phyloP scores from a whole-genome alignment of 441 rosid species.

The Brassica balearica region DNA sequence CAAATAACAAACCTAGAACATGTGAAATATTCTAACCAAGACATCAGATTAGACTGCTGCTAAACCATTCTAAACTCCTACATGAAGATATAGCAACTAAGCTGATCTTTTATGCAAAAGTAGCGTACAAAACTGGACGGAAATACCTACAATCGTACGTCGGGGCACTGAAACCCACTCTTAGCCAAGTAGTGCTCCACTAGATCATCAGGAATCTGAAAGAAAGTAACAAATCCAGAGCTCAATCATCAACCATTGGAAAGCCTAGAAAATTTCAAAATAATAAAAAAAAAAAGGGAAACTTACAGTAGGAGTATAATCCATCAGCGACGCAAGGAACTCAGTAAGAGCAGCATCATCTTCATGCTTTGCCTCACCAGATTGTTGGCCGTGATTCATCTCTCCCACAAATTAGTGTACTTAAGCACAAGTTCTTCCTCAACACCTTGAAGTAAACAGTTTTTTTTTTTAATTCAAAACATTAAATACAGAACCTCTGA shows the following conservation, averaged over 20 bases:
- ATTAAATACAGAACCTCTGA: background rate
- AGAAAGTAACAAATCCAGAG: background rate
- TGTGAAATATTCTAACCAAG: background rate
- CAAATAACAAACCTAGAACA: conserved; percentile 13
- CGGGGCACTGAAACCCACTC: conserved; percentile 96
- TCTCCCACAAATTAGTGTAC: conserved; percentile 20
- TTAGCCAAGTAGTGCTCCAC: conserved; percentile 93
- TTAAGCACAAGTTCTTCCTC: background rate
- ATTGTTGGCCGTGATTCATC: conserved; percentile 61
- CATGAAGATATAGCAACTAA: background rate
- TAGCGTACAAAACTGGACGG: conserved; percentile 13
- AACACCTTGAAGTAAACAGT: background rate
- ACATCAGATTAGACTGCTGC: conserved; percentile 5
- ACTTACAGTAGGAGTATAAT: conserved; percentile 81
- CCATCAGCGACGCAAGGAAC: conserved; percentile 84
- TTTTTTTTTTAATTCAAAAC: background rate
- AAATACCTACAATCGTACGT: conserved; percentile 88
- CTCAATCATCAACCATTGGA: background rate
- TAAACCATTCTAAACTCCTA: conserved; percentile 9
- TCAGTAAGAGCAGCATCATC: conserved; percentile 86
- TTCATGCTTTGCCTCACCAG: conserved; percentile 71
- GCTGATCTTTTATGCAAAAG: background rate
- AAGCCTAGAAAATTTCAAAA: too few relatives aligned
- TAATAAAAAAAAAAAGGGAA: background rate
- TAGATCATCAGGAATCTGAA: conserved; percentile 90